These are phyloP conservation scores for Macadamia tetraphylla DNA, from an alignment of 164 flowering plant species.

Conservation along the genomic window DNA sequence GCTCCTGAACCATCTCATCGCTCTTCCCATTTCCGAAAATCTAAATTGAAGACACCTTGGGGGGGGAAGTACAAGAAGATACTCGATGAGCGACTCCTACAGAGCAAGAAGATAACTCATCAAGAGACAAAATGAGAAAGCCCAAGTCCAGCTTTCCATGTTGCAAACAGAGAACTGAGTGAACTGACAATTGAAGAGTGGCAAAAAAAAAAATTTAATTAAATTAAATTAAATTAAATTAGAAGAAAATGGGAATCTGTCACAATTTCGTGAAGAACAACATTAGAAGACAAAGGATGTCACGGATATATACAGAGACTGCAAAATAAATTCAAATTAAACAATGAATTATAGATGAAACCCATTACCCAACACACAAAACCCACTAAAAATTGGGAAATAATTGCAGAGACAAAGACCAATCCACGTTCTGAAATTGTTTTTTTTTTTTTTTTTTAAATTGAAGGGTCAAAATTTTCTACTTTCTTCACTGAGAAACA, in stretches of 20 bases:
- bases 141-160: slow-evolving; percentile 12
- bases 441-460: too few relatives aligned
- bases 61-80: slow-evolving; percentile 3
- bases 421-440: slow-evolving; percentile 22
- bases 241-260: slow-evolving; percentile 26
- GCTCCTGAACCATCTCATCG: slow-evolving; percentile 66
- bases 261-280: slow-evolving; percentile 64
- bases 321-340: slow-evolving; percentile 3
- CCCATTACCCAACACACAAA: not conserved
- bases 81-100: slow-evolving; percentile 1
- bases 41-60: not conserved
- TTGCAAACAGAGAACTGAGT: slow-evolving; percentile 8
- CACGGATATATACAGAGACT: slow-evolving; percentile 37
- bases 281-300: slow-evolving; percentile 57
- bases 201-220: not conserved
- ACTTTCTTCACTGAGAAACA: slow-evolving; percentile 12
- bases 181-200: slow-evolving; percentile 1
- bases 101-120: not conserved
- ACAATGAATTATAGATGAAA: slow-evolving; percentile 15
- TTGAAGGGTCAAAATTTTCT: slow-evolving; percentile 6
- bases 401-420: not conserved
- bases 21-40: slow-evolving; percentile 56
- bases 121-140: not conserved
- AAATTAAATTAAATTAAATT: slow-evolving; percentile 14
- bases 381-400: not conserved